These are phyloP conservation scores for Dioscorea dumetorum DNA, from an alignment of 106 monocot genomes.

Conservation along the genomic window DNA sequence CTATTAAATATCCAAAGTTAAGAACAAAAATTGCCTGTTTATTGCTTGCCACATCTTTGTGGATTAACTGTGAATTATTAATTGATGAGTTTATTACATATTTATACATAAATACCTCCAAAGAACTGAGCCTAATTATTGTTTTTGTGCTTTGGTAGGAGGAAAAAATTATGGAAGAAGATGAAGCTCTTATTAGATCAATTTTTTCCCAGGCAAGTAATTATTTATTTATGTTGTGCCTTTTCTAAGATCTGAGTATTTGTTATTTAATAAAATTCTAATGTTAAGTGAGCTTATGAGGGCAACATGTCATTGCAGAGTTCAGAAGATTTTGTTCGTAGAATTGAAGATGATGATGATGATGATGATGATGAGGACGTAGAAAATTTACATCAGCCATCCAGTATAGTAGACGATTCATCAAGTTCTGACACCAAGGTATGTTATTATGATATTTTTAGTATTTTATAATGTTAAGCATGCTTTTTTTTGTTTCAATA, in stretches of 20 bases:
- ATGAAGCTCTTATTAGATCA: slow-evolving; percentile 72
- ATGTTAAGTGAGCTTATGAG: not conserved
- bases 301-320: slow-evolving; percentile 19
- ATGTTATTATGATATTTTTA: not conserved
- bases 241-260: not conserved
- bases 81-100: no score
- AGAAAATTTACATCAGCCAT: not conserved
- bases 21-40: no score
- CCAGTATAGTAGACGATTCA: slow-evolving; percentile 5
- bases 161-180: slow-evolving; percentile 59
- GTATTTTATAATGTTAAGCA: no score
- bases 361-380: slow-evolving; percentile 31
- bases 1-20: no score
- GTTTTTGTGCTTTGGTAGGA: slow-evolving; percentile 39
- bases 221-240: not conserved
- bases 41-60: no score
- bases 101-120: no score
- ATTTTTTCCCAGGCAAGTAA: slow-evolving; percentile 57
- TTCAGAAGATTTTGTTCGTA: slow-evolving; percentile 50
- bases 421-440: slow-evolving; percentile 12
- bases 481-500: not conserved
- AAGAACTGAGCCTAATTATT: not conserved
- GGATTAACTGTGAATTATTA: no score
- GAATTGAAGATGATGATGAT: slow-evolving; percentile 61
- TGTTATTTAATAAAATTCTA: not conserved